These are phyloP conservation scores for Sherardia arvensis DNA, from an alignment of 257 asterid species.

Conservation along the genomic window DNA sequence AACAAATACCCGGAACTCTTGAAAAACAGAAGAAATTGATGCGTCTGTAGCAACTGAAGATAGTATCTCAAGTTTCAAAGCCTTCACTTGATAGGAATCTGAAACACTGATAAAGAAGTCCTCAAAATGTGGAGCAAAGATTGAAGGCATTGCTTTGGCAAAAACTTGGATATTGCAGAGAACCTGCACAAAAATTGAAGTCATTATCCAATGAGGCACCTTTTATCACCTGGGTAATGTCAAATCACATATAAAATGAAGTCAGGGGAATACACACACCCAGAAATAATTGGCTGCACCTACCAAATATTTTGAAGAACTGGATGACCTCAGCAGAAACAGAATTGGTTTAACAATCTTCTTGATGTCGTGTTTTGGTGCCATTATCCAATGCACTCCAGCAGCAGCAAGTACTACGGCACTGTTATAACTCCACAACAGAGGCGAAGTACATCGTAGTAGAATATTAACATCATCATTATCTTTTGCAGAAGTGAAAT, in stretches of 20 bases:
- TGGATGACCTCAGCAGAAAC: constrained; percentile 87
- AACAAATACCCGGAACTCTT: constrained; percentile 83
- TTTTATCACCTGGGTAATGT: not conserved
- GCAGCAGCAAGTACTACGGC: constrained; percentile 98
- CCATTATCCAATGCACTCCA: constrained; percentile 98
- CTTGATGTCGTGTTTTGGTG: constrained; percentile 59
- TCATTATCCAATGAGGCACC: not conserved
- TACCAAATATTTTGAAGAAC: constrained; percentile 91
- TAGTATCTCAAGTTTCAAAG: constrained; percentile 88
- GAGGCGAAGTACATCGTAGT: constrained; percentile 80
- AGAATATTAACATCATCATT: constrained; percentile 75
- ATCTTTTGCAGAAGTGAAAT: constrained; percentile 61
- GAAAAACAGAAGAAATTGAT: constrained; percentile 65
- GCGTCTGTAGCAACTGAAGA: constrained; percentile 67
- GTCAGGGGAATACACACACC: not conserved
- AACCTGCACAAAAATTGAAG: constrained; percentile 46
- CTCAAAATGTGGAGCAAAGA: constrained; percentile 68
- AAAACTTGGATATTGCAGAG: constrained; percentile 94
- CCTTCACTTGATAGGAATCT: constrained; percentile 74
- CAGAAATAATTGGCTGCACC: constrained; percentile 5
- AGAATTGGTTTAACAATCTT: constrained; percentile 83
- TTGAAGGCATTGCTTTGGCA: constrained; percentile 75
- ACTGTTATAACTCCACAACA: constrained; percentile 83
- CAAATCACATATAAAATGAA: not conserved
- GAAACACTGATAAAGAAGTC: constrained; percentile 73